Percentiles rank a stretch among this genome's conserved stretches.
phyloP scores from a whole-genome alignment of 1,284 basidiomycete genomes.

The Ustilago hordei region DNA sequence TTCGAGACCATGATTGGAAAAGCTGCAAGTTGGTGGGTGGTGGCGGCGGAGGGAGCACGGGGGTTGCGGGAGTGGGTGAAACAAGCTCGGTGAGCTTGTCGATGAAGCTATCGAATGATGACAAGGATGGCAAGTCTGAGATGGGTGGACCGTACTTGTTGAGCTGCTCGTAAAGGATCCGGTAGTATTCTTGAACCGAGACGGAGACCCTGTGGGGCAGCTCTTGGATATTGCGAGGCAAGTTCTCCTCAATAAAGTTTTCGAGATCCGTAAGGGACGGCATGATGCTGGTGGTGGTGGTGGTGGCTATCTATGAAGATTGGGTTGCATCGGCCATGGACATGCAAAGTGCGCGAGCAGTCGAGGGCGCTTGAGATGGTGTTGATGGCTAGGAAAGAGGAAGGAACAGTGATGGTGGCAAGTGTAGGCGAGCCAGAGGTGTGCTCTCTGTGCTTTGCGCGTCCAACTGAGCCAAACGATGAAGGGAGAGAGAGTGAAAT shows the following conservation, averaged over 20 bases:
- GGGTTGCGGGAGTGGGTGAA: constrained; percentile 25
- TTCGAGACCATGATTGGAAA: constrained; percentile 25
- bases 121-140: constrained; percentile 40
- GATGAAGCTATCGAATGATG: constrained; percentile 44
- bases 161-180: constrained; percentile 54
- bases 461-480: constrained; percentile 4
- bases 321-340: background rate
- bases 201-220: constrained; percentile 57
- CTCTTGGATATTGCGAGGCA: constrained; percentile 56
- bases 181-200: constrained; percentile 55
- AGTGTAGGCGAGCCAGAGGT: background rate
- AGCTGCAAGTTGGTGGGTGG: constrained; percentile 40
- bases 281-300: constrained; percentile 44
- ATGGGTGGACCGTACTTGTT: constrained; percentile 58
- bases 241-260: constrained; percentile 58
- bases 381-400: background rate
- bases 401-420: background rate
- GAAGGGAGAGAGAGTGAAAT: background rate
- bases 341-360: background rate
- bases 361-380: background rate
- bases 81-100: constrained; percentile 40
- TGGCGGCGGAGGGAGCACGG: constrained; percentile 46
- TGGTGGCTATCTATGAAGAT: background rate
- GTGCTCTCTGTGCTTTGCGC: constrained; percentile 3
- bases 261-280: constrained; percentile 62